Evolutionary conservation across 805 yeast genomes (phyloP).

Genomic region (Candida argentea): DNA sequence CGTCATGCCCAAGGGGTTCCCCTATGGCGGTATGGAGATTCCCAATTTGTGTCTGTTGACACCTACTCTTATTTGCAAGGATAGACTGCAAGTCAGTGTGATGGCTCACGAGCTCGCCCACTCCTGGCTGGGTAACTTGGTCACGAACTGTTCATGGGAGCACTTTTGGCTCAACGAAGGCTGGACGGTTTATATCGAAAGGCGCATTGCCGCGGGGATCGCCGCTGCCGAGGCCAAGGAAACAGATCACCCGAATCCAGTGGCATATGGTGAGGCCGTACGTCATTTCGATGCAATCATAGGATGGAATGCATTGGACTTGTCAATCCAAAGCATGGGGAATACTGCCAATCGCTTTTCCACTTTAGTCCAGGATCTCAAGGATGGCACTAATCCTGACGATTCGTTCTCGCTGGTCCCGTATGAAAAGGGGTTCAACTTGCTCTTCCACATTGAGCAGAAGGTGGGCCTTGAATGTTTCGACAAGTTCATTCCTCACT

Average conservation of each 20-base stretch:
- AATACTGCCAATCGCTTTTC: slow-evolving; percentile 41
- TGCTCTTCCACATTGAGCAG: slow-evolving; percentile 61
- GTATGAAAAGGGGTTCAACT: slow-evolving; percentile 27
- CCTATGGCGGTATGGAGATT: slow-evolving; percentile 32
- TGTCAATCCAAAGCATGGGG: slow-evolving; percentile 20
- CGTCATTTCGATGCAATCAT: slow-evolving; percentile 22
- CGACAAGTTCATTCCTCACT: slow-evolving; percentile 72
- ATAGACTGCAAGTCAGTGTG: slow-evolving; percentile 24
- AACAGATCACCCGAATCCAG: slow-evolving; percentile 7
- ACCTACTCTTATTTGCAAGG: slow-evolving; percentile 23
- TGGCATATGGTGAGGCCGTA: slow-evolving; percentile 19
- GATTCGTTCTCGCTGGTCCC: slow-evolving; percentile 24
- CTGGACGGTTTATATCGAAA: slow-evolving; percentile 26
- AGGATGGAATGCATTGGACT: slow-evolving; percentile 22
- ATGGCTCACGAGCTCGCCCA: slow-evolving; percentile 30
- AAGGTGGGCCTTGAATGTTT: slow-evolving; percentile 57
- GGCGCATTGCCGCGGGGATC: slow-evolving; percentile 22
- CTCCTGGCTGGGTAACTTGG: slow-evolving; percentile 29
- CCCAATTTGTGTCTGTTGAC: slow-evolving; percentile 26
- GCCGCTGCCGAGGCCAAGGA: slow-evolving; percentile 9
- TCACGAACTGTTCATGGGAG: slow-evolving; percentile 27
- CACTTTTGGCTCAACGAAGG: slow-evolving; percentile 31
- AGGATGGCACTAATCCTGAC: slow-evolving; percentile 39
- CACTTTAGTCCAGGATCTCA: slow-evolving; percentile 59
- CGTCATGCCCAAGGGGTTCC: slow-evolving; percentile 22